A percentile compares a stretch with the other conserved stretches of the same genome.
Evolutionary conservation across 176 grass and related monocot species (phyloP).

Genomic region (maize (Zea mays)): Zm-B73-REFERENCE-NAM-5.0 NC_050096.1:4189001-4189500

Average conservation of each 20-base stretch:
- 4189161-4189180: slow-evolving; percentile 87
- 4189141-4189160: slow-evolving; percentile 79
- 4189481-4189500: slow-evolving; percentile 57
- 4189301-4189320: slow-evolving; percentile 96
- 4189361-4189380: background rate
- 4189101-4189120: slow-evolving; percentile 53
- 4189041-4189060: slow-evolving; percentile 30
- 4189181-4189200: slow-evolving; percentile 77
- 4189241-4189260: slow-evolving; percentile 29
- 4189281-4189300: slow-evolving; percentile 67
- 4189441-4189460: slow-evolving; percentile 78
- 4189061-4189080: slow-evolving; percentile 75
- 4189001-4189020: background rate
- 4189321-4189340: slow-evolving; percentile 99
- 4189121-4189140: slow-evolving; percentile 62
- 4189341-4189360: slow-evolving; percentile 79
- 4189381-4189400: slow-evolving; percentile 18
- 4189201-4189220: slow-evolving; percentile 16
- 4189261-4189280: slow-evolving; percentile 71
- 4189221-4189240: slow-evolving; percentile 8
- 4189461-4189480: slow-evolving; percentile 67
- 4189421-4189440: slow-evolving; percentile 77
- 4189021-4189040: slow-evolving; percentile 4
- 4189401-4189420: slow-evolving; percentile 24
- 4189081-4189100: slow-evolving; percentile 66